These are phyloP conservation scores for Cymbomonas tetramitiformis DNA, from an alignment of 139 green algal genomes.

Conservation along the genomic window DNA sequence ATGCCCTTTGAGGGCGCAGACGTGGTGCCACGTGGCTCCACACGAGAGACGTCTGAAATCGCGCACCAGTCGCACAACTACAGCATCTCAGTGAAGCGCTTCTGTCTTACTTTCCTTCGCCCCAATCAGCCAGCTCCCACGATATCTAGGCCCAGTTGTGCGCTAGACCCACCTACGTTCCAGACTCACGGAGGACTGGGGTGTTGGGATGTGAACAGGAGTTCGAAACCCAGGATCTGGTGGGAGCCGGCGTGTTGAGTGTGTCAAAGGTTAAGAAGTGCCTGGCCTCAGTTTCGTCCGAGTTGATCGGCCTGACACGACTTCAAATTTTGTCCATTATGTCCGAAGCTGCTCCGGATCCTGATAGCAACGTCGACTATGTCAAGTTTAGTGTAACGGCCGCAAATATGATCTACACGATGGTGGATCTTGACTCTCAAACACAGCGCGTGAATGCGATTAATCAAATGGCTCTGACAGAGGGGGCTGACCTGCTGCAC, in stretches of 20 bases:
- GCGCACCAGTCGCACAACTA: too few relatives aligned
- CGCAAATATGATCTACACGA: slow-evolving; percentile 13
- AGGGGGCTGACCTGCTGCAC: slow-evolving; percentile 9
- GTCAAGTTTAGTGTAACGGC: slow-evolving; percentile 8
- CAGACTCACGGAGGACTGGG: too few relatives aligned
- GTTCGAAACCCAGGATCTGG: background rate
- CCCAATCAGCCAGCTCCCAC: too few relatives aligned
- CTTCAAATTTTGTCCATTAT: slow-evolving; percentile 18
- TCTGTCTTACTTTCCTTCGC: too few relatives aligned
- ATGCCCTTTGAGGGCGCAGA: too few relatives aligned
- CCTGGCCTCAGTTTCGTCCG: slow-evolving; percentile 10
- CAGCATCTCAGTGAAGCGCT: too few relatives aligned
- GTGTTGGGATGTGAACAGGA: too few relatives aligned
- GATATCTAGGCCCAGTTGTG: too few relatives aligned
- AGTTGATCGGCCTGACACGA: slow-evolving; percentile 17
- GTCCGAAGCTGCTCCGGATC: slow-evolving; percentile 5
- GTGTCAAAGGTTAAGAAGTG: background rate
- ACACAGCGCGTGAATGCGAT: slow-evolving; percentile 10
- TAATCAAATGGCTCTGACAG: background rate
- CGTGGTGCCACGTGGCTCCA: too few relatives aligned
- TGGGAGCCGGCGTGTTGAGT: background rate
- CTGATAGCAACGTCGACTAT: slow-evolving; percentile 8
- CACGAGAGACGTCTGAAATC: too few relatives aligned
- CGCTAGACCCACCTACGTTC: too few relatives aligned
- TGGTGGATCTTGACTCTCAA: slow-evolving; percentile 11